Base-by-base conservation (phyloP, 2,329 filamentous ascomycete species). In the Aspergillus alliaceus region DNA sequence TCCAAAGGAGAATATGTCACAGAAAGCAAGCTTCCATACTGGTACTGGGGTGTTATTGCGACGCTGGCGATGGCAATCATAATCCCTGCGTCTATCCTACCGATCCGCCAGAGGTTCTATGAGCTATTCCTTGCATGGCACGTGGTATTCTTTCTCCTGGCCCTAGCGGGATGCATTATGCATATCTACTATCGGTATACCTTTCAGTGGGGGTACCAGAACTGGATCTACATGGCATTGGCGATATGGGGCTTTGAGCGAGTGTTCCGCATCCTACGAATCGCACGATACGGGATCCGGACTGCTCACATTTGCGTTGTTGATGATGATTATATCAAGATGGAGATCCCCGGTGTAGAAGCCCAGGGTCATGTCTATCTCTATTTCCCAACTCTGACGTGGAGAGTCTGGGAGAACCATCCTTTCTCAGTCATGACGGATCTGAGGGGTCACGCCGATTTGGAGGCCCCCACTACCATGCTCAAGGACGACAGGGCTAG, bases 181-280 rank as follows among this genome's bases (percentile, higher is more conserved):
- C 74, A 77, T 51, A 58, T 74, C n/a, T 54, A 52, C 18, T 39
- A 54, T 12, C 48, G 88, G 11, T 80, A 76, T 58, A 51, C 63
- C 1, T 66, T 72, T 34, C 64, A 70, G 4, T 79, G 75, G 66
- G 80, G 80, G 0, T 80, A 82, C 52, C 79, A 82, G 58, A 64
- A 71, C 8, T 84, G 80, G 80, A 56, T 53, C 18, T 54, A 54
- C 20, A 18, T 34, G 1, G 53, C 32, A 1, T 47, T 54, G 15
- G 53, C 24, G 3, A 15, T 50, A 24, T 54, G 53, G 53, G 53
- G 31, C 0, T 54, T 50, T 15, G 44, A 54, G 5, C 44, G 53
- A 1, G 53, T 9, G 4, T 31, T 50, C 22, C 44, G 53, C 24
- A 18, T 54, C 8, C 11, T 54, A 34, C 44, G 53, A 6, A 8